Conservation (phyloP, 441 rosid species). For the Euphorbia schlechtendalii region DNA sequence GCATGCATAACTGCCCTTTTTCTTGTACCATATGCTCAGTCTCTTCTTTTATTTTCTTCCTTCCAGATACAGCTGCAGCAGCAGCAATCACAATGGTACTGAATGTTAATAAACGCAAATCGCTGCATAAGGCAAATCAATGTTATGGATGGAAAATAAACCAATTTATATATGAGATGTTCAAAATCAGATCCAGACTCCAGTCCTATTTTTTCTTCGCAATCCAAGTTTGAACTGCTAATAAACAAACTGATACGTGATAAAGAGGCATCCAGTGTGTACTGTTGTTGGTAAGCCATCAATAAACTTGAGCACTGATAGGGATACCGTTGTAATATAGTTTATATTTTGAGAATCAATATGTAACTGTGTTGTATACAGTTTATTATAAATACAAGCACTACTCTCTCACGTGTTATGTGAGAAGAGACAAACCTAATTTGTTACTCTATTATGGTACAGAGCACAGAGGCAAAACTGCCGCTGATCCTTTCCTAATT, state of each 20-base stretch:
- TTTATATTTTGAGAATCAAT: no score
- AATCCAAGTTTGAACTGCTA: not conserved
- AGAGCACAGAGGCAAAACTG: no score
- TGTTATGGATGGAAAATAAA: not conserved
- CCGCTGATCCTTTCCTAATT: no score
- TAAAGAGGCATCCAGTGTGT: not conserved
- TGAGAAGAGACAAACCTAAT: no score
- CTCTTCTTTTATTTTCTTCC: conserved; percentile 41
- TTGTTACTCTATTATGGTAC: no score
- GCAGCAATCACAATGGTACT: not conserved
- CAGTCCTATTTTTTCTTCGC: not conserved
- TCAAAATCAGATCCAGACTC: not conserved
- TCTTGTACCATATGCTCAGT: conserved; percentile 39
- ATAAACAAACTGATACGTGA: not conserved
- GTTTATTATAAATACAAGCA: no score
- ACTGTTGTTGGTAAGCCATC: not conserved
- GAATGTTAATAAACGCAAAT: not conserved
- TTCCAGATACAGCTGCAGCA: conserved; percentile 49
- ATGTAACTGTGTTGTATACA: no score
- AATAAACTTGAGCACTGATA: conserved; percentile 1
- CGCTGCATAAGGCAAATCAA: not conserved
- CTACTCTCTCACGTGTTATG: no score
- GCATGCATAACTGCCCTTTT: conserved; percentile 51
- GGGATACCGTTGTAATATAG: no score
- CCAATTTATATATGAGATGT: not conserved